phyloP scores from a whole-genome alignment of 2,329 filamentous ascomycete species.

The Moelleriella libera region DNA sequence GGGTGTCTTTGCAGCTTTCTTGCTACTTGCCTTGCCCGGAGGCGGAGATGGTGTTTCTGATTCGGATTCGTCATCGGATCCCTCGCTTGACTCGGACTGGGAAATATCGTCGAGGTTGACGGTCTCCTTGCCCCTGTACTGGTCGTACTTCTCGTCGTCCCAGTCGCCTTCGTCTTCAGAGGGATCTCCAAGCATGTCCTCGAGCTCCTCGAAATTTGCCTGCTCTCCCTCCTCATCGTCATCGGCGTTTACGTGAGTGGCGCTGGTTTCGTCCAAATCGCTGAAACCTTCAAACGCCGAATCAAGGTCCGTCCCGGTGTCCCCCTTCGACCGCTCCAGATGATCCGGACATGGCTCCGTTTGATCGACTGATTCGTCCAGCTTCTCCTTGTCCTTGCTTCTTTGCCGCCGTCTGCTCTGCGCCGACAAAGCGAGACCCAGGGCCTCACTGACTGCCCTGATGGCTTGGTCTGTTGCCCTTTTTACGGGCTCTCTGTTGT shows the following conservation, averaged over 20 bases:
- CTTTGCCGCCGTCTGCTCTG: slow-evolving; percentile 17
- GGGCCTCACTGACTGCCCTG: slow-evolving; percentile 29
- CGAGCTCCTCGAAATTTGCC: slow-evolving; percentile 24
- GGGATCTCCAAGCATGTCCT: slow-evolving; percentile 29
- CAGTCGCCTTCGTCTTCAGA: slow-evolving; percentile 28
- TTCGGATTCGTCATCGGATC: slow-evolving; percentile 12
- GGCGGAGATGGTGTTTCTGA: slow-evolving; percentile 15
- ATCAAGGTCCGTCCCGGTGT: slow-evolving; percentile 12
- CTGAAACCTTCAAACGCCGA: slow-evolving; percentile 22
- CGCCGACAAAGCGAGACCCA: slow-evolving; percentile 33
- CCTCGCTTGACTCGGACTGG: slow-evolving; percentile 18
- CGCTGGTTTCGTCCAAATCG: not conserved
- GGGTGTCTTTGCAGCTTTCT: slow-evolving; percentile 5
- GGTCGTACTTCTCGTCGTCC: slow-evolving; percentile 16
- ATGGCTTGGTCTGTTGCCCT: slow-evolving; percentile 34
- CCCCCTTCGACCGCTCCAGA: not conserved
- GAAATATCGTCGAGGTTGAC: slow-evolving; percentile 26
- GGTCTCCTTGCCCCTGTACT: slow-evolving; percentile 18
- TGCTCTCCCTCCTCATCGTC: slow-evolving; percentile 16
- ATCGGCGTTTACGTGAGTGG: slow-evolving; percentile 6
- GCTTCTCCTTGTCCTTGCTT: slow-evolving; percentile 16
- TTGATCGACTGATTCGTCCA: slow-evolving; percentile 13
- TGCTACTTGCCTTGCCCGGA: slow-evolving; percentile 6
- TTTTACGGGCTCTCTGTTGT: slow-evolving; percentile 35
- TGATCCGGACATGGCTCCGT: not conserved